Conservation (phyloP, 768 basidiomycete genomes). For the Phlegmacium glaucopus region DNA sequence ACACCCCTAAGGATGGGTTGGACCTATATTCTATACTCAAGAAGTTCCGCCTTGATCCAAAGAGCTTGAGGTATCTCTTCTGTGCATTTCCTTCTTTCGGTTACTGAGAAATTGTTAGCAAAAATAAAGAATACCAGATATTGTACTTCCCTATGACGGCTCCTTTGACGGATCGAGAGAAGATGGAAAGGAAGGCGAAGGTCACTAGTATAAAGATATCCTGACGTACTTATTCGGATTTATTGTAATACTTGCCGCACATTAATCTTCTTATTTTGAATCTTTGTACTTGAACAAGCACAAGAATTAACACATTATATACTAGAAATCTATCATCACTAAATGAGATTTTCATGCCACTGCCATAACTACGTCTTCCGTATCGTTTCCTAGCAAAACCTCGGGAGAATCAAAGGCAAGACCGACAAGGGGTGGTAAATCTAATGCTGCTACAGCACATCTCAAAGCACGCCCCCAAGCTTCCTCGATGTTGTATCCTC, state of each 20-base stretch:
- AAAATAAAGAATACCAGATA: slow-evolving; percentile 69
- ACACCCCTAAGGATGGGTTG: slow-evolving; percentile 8
- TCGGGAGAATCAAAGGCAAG: slow-evolving; percentile 10
- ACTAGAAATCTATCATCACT: too few species aligned
- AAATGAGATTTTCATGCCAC: slow-evolving; percentile 23
- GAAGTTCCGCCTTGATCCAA: slow-evolving; percentile 45
- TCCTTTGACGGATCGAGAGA: slow-evolving; percentile 56
- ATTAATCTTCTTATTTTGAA: too few species aligned
- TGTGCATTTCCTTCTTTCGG: not conserved
- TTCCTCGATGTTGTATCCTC: slow-evolving; percentile 78
- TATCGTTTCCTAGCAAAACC: slow-evolving; percentile 19
- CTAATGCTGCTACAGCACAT: slow-evolving; percentile 69
- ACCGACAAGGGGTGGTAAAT: slow-evolving; percentile 49
- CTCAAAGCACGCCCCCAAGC: slow-evolving; percentile 83
- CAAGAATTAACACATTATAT: slow-evolving; percentile 8
- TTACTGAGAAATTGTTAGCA: slow-evolving; percentile 28
- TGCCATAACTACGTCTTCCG: slow-evolving; percentile 47
- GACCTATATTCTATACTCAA: slow-evolving; percentile 27
- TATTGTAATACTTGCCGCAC: too few species aligned
- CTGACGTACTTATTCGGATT: slow-evolving; percentile 9
- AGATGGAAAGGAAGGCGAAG: slow-evolving; percentile 40
- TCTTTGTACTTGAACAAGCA: slow-evolving; percentile 1
- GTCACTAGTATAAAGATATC: slow-evolving; percentile 48
- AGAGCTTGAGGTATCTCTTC: slow-evolving; percentile 33
- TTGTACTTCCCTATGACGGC: slow-evolving; percentile 74